phyloP scores from a whole-genome alignment of 441 rosid species.

The Erodium moschatum region DNA sequence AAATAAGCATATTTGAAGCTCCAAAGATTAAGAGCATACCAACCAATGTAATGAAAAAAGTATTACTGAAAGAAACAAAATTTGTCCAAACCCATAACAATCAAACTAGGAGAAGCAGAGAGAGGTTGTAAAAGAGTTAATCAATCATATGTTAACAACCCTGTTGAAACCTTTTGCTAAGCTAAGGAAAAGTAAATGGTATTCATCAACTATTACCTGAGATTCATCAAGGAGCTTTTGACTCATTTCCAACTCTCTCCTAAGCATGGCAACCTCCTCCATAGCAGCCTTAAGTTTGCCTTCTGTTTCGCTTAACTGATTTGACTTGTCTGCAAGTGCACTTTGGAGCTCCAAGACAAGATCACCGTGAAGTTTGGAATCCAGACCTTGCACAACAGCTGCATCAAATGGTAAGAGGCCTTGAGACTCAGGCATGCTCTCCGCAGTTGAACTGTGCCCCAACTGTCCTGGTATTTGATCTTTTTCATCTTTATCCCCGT shows the following conservation, averaged over 20 bases:
- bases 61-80: neutral
- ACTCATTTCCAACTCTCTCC: conserved; percentile 63
- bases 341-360: conserved; percentile 46
- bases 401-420: conserved; percentile 35
- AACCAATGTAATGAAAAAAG: neutral
- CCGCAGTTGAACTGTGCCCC: conserved; percentile 75
- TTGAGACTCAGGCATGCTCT: conserved; percentile 54
- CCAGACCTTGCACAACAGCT: conserved; percentile 32
- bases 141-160: no score
- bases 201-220: conserved; percentile 45
- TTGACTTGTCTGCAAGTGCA: conserved; percentile 54
- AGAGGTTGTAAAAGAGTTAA: neutral
- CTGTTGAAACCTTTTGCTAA: no score
- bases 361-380: conserved; percentile 33
- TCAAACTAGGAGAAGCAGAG: neutral
- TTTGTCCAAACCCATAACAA: neutral
- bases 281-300: conserved; percentile 53
- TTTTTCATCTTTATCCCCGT: conserved; percentile 48
- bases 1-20: neutral
- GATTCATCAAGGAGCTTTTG: conserved; percentile 91
- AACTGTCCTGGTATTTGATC: conserved; percentile 47
- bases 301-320: conserved; percentile 53
- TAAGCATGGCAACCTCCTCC: conserved; percentile 58
- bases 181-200: neutral
- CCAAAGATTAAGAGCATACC: neutral